Percentiles rank a stretch among this genome's conserved stretches.
These are phyloP conservation scores for Solanum phureja DNA, from an alignment of 257 asterid genomes.

Conservation along the genomic window DNA sequence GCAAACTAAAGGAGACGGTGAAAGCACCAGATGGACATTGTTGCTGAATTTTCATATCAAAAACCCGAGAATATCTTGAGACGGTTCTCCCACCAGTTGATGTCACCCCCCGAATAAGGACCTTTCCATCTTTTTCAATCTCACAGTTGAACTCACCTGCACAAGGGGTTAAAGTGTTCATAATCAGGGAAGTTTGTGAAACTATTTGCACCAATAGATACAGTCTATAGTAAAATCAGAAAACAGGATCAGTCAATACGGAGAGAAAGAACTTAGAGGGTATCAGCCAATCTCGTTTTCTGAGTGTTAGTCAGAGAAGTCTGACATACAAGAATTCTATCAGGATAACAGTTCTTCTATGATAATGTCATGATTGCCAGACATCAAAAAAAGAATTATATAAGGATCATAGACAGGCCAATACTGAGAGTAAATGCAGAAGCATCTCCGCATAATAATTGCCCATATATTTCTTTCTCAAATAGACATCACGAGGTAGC, in stretches of 20 bases:
- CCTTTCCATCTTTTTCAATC: conserved; percentile 48
- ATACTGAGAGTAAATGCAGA: background rate
- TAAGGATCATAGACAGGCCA: background rate
- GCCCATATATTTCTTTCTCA: background rate
- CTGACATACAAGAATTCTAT: background rate
- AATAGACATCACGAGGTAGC: background rate
- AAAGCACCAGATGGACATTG: conserved; percentile 82
- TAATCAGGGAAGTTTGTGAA: background rate
- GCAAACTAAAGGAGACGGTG: conserved; percentile 57
- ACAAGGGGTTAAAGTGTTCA: background rate
- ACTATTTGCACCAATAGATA: background rate
- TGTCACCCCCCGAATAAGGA: conserved; percentile 56
- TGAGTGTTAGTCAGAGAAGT: background rate
- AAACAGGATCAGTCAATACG: background rate
- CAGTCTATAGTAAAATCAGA: background rate
- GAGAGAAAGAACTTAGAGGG: background rate
- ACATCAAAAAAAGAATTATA: background rate
- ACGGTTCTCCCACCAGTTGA: conserved; percentile 51
- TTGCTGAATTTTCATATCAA: conserved; percentile 61
- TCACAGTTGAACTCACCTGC: conserved; percentile 70
- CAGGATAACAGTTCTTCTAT: background rate
- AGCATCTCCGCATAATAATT: background rate
- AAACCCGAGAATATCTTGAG: conserved; percentile 44
- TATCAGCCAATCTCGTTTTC: background rate
- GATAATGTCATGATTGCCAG: background rate